A percentile compares a stretch with the other conserved stretches of the same genome.
Conservation (phyloP, 345 rosid genomes). For the Eutrema yunnanense region DNA sequence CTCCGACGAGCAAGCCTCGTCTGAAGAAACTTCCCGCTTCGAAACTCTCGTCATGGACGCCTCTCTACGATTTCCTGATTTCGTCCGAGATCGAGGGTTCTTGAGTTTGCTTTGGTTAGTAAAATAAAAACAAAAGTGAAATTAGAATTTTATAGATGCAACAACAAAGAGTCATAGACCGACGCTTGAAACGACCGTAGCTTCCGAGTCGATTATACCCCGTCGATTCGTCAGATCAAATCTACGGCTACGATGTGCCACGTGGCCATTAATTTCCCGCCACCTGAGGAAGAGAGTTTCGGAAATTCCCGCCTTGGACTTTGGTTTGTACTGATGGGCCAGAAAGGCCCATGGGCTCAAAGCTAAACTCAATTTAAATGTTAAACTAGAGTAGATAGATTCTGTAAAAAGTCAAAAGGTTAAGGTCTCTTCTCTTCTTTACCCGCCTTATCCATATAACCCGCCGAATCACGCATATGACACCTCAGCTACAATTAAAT, state of each 20-base stretch:
- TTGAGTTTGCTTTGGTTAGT: not conserved
- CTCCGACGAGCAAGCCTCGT: slow-evolving; percentile 39
- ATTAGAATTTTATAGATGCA: not conserved
- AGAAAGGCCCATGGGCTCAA: slow-evolving; percentile 9
- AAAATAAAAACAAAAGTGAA: not conserved
- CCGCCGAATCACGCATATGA: slow-evolving; percentile 12
- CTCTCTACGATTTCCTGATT: not conserved
- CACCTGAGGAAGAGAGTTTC: slow-evolving; percentile 1
- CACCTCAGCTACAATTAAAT: slow-evolving; percentile 6
- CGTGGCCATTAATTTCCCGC: slow-evolving; percentile 13
- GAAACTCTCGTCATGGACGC: slow-evolving; percentile 56
- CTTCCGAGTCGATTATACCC: slow-evolving; percentile 5
- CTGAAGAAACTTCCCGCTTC: slow-evolving; percentile 59
- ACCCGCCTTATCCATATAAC: slow-evolving; percentile 3
- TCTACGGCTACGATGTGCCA: slow-evolving; percentile 19
- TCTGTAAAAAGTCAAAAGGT: no score
- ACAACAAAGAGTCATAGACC: not conserved
- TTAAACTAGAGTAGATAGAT: not conserved
- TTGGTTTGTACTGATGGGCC: not conserved
- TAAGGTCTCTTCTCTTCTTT: not conserved
- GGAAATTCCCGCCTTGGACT: slow-evolving; percentile 25
- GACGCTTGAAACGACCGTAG: slow-evolving; percentile 14
- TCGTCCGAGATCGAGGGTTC: slow-evolving; percentile 43
- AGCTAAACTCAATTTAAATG: no score
- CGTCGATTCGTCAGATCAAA: slow-evolving; percentile 21